Evolutionary conservation across 2,329 filamentous ascomycete genomes (phyloP).

Genomic region (Sporothrix inflata): DNA sequence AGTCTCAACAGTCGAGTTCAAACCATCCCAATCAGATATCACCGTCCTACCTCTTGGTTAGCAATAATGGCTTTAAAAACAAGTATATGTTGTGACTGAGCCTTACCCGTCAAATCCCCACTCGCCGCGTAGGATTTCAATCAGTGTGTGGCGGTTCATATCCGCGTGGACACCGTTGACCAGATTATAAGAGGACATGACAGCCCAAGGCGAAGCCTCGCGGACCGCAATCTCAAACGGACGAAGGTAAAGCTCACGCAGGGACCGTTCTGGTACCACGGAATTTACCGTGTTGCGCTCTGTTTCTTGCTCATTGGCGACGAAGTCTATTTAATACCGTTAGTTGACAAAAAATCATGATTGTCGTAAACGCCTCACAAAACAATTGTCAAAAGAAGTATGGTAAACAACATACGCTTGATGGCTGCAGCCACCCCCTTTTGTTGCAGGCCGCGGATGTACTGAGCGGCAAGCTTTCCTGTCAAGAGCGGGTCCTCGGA

Average conservation of each 20-base stretch:
- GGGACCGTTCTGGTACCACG: conserved; percentile 63
- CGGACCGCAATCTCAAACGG: conserved; percentile 74
- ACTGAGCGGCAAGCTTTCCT: conserved; percentile 71
- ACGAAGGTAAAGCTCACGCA: conserved; percentile 73
- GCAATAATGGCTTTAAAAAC: background rate
- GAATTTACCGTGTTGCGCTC: conserved; percentile 67
- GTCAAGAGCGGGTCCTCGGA: conserved; percentile 81
- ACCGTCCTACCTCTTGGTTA: conserved; percentile 48
- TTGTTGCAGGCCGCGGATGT: conserved; percentile 73
- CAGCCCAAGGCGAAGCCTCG: conserved; percentile 69
- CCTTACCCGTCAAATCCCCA: conserved; percentile 64
- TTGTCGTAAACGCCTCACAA: too few relatives aligned
- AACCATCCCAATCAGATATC: conserved; percentile 63
- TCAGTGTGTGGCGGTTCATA: conserved; percentile 59
- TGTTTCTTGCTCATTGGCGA: conserved; percentile 75
- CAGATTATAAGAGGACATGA: conserved; percentile 72
- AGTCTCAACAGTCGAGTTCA: conserved; percentile 60
- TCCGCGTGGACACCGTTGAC: conserved; percentile 66
- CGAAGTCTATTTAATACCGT: conserved; percentile 54
- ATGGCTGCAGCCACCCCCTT: conserved; percentile 75
- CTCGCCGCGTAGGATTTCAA: conserved; percentile 61
- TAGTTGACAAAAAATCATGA: too few relatives aligned
- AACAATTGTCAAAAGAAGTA: too few relatives aligned
- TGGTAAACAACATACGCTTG: conserved; percentile 64
- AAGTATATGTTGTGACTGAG: background rate